Evolutionary conservation across 2,329 filamentous ascomycete species (phyloP).

Genomic region (Aplosporella prunicola): DNA sequence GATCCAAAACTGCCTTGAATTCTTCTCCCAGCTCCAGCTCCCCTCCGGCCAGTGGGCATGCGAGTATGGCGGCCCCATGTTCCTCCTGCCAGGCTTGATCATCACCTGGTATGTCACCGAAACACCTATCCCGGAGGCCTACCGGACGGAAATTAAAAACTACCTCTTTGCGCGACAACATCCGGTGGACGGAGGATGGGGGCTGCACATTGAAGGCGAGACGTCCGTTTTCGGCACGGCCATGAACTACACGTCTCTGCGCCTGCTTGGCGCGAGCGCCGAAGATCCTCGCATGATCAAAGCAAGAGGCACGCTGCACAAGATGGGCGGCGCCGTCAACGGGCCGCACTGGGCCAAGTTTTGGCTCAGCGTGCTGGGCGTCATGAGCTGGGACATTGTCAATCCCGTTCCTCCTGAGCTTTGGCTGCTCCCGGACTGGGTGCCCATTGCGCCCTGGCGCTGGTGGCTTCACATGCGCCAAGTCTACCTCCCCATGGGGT

Average conservation of each 20-base stretch:
- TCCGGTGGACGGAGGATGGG: constrained; percentile 90
- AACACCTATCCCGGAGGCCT: constrained; percentile 70
- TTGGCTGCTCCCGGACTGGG: constrained; percentile 86
- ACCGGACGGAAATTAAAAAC: constrained; percentile 80
- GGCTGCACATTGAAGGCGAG: constrained; percentile 86
- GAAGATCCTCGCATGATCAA: constrained; percentile 80
- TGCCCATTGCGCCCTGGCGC: constrained; percentile 79
- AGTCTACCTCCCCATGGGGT: constrained; percentile 91
- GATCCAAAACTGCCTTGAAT: constrained; percentile 72
- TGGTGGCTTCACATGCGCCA: constrained; percentile 99
- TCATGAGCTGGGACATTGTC: constrained; percentile 82
- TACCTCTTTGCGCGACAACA: constrained; percentile 83
- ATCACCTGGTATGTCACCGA: constrained; percentile 83
- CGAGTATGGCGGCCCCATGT: constrained; percentile 97
- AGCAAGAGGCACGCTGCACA: constrained; percentile 72
- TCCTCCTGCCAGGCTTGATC: constrained; percentile 77
- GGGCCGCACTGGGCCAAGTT: constrained; percentile 96
- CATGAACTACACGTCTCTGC: constrained; percentile 76
- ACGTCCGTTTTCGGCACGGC: constrained; percentile 84
- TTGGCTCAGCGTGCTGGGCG: constrained; percentile 77
- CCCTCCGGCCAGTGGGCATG: constrained; percentile 90
- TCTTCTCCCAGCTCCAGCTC: constrained; percentile 84
- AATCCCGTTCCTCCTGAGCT: constrained; percentile 90
- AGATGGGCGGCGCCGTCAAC: constrained; percentile 73
- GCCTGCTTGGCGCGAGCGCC: constrained; percentile 71